Conservation (phyloP, 257 asterid genomes). For the Asclepias syriaca region DNA sequence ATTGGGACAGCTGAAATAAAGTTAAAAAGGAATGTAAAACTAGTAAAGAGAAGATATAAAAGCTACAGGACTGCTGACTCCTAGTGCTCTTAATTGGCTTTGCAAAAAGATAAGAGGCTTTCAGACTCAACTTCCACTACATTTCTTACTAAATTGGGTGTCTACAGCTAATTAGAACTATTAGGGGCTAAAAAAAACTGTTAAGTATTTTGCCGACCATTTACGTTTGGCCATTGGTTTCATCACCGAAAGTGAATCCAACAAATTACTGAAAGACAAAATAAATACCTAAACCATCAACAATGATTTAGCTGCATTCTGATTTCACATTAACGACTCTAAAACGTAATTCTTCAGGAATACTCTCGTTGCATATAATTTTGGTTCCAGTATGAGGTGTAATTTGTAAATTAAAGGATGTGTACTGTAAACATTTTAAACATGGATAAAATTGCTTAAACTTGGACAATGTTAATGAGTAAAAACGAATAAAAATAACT, state of each 20-base stretch:
- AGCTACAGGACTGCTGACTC: background rate
- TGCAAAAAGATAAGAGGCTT: background rate
- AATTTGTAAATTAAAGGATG: background rate
- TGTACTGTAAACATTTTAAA: background rate
- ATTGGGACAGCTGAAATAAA: conserved; percentile 35
- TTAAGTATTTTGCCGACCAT: background rate
- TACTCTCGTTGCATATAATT: background rate
- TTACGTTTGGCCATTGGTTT: background rate
- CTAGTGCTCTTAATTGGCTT: background rate
- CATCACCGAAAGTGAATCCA: background rate
- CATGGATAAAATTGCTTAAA: background rate
- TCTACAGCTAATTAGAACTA: background rate
- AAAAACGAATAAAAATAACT: too few species aligned
- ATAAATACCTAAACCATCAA: background rate
- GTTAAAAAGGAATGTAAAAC: background rate
- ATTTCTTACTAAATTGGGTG: background rate
- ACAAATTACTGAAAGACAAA: background rate
- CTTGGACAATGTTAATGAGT: too few species aligned
- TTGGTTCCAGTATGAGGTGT: background rate
- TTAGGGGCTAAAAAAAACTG: background rate
- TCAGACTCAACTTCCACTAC: background rate
- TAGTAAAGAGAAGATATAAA: background rate
- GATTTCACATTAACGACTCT: background rate
- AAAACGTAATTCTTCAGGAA: background rate
- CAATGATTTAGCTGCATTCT: background rate